phyloP scores from a whole-genome alignment of 108 stramenopile genomes.

The Skeletonema marinoi region DNA sequence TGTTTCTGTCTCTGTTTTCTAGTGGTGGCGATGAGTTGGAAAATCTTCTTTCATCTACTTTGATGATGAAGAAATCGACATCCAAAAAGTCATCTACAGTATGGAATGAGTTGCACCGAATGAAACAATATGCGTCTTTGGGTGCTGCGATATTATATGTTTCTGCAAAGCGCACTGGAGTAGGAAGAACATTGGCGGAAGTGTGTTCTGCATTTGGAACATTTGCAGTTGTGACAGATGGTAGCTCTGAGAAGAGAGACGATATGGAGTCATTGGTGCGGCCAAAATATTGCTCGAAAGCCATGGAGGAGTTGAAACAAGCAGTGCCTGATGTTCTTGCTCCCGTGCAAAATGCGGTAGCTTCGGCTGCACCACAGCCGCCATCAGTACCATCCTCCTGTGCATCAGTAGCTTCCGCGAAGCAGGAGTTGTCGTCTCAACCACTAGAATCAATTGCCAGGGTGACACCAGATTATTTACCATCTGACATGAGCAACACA shows the following conservation, averaged over 20 bases:
- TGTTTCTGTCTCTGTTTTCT: background rate
- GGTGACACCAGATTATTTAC: background rate
- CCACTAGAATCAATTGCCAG: background rate
- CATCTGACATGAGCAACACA: background rate
- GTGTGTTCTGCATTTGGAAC: conserved; percentile 42
- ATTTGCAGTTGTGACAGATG: background rate
- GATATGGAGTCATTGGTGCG: conserved; percentile 29
- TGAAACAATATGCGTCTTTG: conserved; percentile 37
- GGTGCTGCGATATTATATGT: conserved; percentile 31
- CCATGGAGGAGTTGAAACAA: conserved; percentile 39
- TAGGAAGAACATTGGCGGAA: conserved; percentile 33
- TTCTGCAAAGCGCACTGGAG: conserved; percentile 25
- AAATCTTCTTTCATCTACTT: background rate
- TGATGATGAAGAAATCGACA: background rate
- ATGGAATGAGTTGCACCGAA: conserved; percentile 20
- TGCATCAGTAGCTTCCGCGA: background rate
- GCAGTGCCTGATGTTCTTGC: conserved; percentile 16
- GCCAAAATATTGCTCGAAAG: conserved; percentile 38
- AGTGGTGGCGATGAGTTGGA: background rate
- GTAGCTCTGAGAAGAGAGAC: background rate
- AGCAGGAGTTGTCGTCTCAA: background rate
- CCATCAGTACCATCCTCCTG: background rate
- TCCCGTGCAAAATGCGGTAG: background rate
- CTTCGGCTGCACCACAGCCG: background rate
- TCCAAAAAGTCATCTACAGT: background rate